Conservation (phyloP, 2,329 filamentous ascomycete genomes). For the Alternaria arborescens region DNA sequence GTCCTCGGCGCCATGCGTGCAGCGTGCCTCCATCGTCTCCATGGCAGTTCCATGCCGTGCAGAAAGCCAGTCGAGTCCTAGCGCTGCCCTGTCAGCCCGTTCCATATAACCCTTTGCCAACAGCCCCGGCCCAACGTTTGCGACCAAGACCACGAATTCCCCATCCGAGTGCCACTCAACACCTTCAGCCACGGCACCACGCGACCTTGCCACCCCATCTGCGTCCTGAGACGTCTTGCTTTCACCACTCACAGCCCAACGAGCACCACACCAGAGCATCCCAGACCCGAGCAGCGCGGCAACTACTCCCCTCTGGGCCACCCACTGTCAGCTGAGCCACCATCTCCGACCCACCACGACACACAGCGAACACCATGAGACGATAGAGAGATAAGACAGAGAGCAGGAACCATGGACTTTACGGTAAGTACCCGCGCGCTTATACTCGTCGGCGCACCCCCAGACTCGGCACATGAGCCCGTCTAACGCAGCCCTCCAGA, state of each 20-base stretch:
- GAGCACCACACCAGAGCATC: slow-evolving; percentile 27
- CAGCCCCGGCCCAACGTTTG: slow-evolving; percentile 30
- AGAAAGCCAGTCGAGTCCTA: slow-evolving; percentile 21
- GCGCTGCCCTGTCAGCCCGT: slow-evolving; percentile 15
- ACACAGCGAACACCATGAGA: slow-evolving; percentile 39
- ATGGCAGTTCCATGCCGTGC: slow-evolving; percentile 11
- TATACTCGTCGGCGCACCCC: slow-evolving; percentile 1
- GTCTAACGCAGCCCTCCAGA: slow-evolving; percentile 49
- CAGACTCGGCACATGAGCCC: background rate
- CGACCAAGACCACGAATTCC: slow-evolving; percentile 18
- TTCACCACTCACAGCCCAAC: slow-evolving; percentile 40
- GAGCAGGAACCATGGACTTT: slow-evolving; percentile 50
- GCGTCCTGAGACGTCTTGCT: slow-evolving; percentile 24
- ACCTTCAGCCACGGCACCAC: slow-evolving; percentile 23
- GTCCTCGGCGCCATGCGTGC: slow-evolving; percentile 23
- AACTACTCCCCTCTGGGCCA: slow-evolving; percentile 34
- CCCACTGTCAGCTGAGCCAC: slow-evolving; percentile 48
- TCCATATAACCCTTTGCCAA: slow-evolving; percentile 25
- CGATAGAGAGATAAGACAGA: slow-evolving; percentile 37
- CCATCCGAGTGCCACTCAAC: slow-evolving; percentile 19
- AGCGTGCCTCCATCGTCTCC: slow-evolving; percentile 11
- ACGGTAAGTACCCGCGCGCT: slow-evolving; percentile 46
- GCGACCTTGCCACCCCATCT: slow-evolving; percentile 30
- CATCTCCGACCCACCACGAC: slow-evolving; percentile 35
- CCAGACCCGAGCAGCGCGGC: slow-evolving; percentile 25